Conservation (phyloP, 2,329 filamentous ascomycete genomes). For the Trichoderma semiorbis region DNA sequence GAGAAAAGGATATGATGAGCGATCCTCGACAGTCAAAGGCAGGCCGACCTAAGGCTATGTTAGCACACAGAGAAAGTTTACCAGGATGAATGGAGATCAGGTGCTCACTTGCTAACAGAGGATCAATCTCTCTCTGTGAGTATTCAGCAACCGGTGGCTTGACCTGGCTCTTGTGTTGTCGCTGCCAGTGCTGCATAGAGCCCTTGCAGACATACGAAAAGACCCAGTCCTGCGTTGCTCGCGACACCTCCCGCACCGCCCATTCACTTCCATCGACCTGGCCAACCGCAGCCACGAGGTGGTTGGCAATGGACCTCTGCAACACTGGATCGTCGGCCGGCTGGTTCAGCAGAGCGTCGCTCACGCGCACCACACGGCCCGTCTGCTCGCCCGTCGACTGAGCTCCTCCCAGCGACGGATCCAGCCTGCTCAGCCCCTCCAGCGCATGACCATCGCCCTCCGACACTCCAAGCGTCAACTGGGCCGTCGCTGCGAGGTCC, state of each 20-base stretch:
- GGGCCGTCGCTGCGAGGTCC: slow-evolving; percentile 43
- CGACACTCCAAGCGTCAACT: slow-evolving; percentile 40
- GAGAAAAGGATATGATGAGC: slow-evolving; percentile 48
- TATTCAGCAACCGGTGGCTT: slow-evolving; percentile 47
- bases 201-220: slow-evolving; percentile 53
- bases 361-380: slow-evolving; percentile 40
- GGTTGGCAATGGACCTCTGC: slow-evolving; percentile 48
- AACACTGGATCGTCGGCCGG: slow-evolving; percentile 45
- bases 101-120: slow-evolving; percentile 41
- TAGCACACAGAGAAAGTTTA: background rate
- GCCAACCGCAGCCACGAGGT: slow-evolving; percentile 44
- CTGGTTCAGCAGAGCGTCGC: slow-evolving; percentile 48
- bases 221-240: slow-evolving; percentile 48
- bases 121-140: slow-evolving; percentile 46
- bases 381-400: slow-evolving; percentile 25
- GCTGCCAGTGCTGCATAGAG: slow-evolving; percentile 50
- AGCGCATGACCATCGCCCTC: slow-evolving; percentile 36
- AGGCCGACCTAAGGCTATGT: slow-evolving; percentile 44
- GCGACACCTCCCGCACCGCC: slow-evolving; percentile 43
- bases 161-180: slow-evolving; percentile 41
- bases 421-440: slow-evolving; percentile 33
- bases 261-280: slow-evolving; percentile 48
- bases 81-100: background rate
- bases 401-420: slow-evolving; percentile 34
- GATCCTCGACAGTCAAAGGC: slow-evolving; percentile 58